Base-by-base conservation (phyloP, 2,329 filamentous ascomycete genomes). In the Didymella arachidicola region DNA sequence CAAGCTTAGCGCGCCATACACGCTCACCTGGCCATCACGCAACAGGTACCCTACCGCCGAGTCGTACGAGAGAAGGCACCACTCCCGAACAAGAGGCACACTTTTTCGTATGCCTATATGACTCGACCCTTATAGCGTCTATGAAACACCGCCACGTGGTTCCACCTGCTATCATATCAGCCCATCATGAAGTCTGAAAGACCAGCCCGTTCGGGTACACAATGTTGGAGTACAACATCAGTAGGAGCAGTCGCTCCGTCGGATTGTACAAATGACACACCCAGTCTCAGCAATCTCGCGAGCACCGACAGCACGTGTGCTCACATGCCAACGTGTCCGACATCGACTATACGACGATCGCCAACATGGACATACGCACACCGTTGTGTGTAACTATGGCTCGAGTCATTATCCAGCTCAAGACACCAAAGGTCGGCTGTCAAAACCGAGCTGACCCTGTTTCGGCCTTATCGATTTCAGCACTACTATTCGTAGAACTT, bases 71-170 rank as follows among this genome's bases (percentile, higher is more conserved):
- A 47, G n/a, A 44, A 60, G 52, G 47, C 52, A 52, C 52, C 42
- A 39, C 47, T 51, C 43, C 47, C 38, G 22, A 38, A 42, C 5
- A 7, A 52, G 42, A 51, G 32, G 45, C 56, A 47, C 52, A 38
- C 36, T 44, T 36, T 36, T 49, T 47, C 42, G 41, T 51, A 47
- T 59, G 45, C 25, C 46, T 51, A 47, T 55, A 59, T 55, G 27
- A 39, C 14, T 34, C 36, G 18, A 34, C 25, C 34, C 47, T 19
- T 48, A 52, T 44, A 46, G 42, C 43, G 34, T 52, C 52, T 48
- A 26, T 47, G 46, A 48, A 41, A 55, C 47, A 39, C 36, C 47
- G 57, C 57, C 57, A 60, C 57, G 57, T 60, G 57, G 57, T 60
- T 52, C 57, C 57, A 60, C 57, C 57, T 52, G 51, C 34, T 34